A percentile compares a stretch with the other conserved stretches of the same genome.
phyloP scores from a whole-genome alignment of 352 stramenopile species.

The Globisporangium mamillatum region DNA sequence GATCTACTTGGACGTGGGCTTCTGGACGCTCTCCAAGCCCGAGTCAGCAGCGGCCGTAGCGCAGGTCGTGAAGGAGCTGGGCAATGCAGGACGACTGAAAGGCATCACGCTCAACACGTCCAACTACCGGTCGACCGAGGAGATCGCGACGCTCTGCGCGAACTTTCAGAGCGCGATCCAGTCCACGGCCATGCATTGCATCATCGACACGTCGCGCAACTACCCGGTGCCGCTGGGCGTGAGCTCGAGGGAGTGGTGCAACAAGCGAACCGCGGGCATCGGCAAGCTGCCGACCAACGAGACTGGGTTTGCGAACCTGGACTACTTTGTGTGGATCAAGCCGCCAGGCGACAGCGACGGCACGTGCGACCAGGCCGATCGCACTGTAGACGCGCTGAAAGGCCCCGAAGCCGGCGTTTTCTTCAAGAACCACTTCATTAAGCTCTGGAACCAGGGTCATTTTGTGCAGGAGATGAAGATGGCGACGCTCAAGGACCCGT shows the following conservation, averaged over 20 bases:
- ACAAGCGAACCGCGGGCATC: slow-evolving; percentile 38
- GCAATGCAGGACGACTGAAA: slow-evolving; percentile 32
- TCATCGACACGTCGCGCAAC: slow-evolving; percentile 67
- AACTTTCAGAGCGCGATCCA: slow-evolving; percentile 56
- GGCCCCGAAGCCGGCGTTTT: slow-evolving; percentile 45
- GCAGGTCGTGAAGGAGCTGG: slow-evolving; percentile 37
- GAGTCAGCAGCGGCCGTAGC: slow-evolving; percentile 29
- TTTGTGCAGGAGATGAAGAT: slow-evolving; percentile 27
- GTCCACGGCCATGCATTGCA: slow-evolving; percentile 40
- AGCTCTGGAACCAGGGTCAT: slow-evolving; percentile 55
- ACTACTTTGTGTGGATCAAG: slow-evolving; percentile 81
- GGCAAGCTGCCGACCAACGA: slow-evolving; percentile 41
- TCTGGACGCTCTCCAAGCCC: slow-evolving; percentile 46
- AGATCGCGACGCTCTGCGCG: slow-evolving; percentile 43
- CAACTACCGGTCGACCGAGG: slow-evolving; percentile 62
- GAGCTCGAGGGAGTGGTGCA: slow-evolving; percentile 51
- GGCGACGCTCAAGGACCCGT: slow-evolving; percentile 9
- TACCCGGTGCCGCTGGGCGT: slow-evolving; percentile 9
- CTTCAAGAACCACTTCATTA: slow-evolving; percentile 46
- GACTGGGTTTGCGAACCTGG: slow-evolving; percentile 45
- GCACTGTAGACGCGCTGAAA: slow-evolving; percentile 20
- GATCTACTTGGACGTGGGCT: slow-evolving; percentile 69
- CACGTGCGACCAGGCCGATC: slow-evolving; percentile 23
- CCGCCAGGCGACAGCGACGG: slow-evolving; percentile 62
- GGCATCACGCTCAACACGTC: slow-evolving; percentile 80